phyloP scores from a whole-genome alignment of 2,329 filamentous ascomycete species.

The Pseudogymnoascus sp. region DNA sequence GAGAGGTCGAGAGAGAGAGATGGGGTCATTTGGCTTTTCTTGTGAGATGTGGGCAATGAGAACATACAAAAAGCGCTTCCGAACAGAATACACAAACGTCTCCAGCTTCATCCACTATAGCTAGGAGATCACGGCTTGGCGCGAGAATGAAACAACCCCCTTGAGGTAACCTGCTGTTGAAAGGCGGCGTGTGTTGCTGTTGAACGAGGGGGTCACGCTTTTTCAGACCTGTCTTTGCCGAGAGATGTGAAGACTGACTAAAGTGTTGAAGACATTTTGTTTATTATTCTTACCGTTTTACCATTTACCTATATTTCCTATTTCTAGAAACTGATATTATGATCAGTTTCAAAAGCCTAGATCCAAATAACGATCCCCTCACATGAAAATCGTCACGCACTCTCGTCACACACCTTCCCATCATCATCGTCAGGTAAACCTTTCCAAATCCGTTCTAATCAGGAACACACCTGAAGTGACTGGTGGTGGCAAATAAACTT shows the following conservation, averaged over 20 bases:
- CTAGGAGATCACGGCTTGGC: slow-evolving; percentile 43
- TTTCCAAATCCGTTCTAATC: background rate
- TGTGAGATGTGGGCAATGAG: background rate
- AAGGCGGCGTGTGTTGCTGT: background rate
- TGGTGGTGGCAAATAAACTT: background rate
- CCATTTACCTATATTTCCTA: background rate
- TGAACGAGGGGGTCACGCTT: slow-evolving; percentile 31
- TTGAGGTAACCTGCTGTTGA: slow-evolving; percentile 3
- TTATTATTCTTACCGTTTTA: slow-evolving; percentile 8
- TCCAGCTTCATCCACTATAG: slow-evolving; percentile 34
- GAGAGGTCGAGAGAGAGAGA: background rate
- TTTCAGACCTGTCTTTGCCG: slow-evolving; percentile 46
- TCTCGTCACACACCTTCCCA: too few species aligned
- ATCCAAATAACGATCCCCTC: too few species aligned
- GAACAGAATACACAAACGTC: slow-evolving; percentile 44
- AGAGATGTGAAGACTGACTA: slow-evolving; percentile 45
- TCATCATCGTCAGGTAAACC: background rate
- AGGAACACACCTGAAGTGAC: background rate
- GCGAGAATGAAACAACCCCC: slow-evolving; percentile 35
- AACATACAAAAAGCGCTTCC: slow-evolving; percentile 33
- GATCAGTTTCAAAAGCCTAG: background rate
- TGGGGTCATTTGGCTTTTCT: too few species aligned
- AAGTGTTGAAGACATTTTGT: slow-evolving; percentile 42
- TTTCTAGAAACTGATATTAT: background rate
- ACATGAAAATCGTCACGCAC: too few species aligned